Percentiles rank a stretch among this genome's conserved stretches.
Conservation (phyloP, 768 basidiomycete species). For the Stropharia rugosoannulata region DNA sequence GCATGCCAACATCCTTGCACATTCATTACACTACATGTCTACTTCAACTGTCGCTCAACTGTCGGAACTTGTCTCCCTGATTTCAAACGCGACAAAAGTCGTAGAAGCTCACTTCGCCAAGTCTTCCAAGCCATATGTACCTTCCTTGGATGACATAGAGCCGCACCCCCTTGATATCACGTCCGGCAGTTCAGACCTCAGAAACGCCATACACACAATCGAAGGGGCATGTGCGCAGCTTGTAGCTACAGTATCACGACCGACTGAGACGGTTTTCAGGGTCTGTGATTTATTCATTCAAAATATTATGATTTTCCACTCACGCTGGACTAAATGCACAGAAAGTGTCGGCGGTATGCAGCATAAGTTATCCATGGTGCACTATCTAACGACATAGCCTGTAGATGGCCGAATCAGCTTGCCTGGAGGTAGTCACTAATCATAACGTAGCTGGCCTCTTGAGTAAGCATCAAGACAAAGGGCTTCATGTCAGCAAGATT, state of each 20-base stretch:
- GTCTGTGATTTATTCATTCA: slow-evolving; percentile 10
- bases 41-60: not conserved
- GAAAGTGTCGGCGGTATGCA: slow-evolving; percentile 13
- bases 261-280: slow-evolving; percentile 23
- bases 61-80: slow-evolving; percentile 16
- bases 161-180: slow-evolving; percentile 19
- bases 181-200: slow-evolving; percentile 12
- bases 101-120: slow-evolving; percentile 22
- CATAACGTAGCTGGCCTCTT: slow-evolving; percentile 28
- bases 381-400: not conserved
- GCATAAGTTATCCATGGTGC: not conserved
- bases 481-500: slow-evolving; percentile 26
- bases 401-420: slow-evolving; percentile 19
- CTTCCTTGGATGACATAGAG: slow-evolving; percentile 19
- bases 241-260: slow-evolving; percentile 19
- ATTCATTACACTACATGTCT: not conserved
- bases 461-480: slow-evolving; percentile 19
- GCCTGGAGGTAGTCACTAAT: slow-evolving; percentile 18
- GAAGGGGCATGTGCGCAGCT: slow-evolving; percentile 30
- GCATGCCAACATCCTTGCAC: too few relatives aligned
- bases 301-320: not conserved
- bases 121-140: slow-evolving; percentile 22
- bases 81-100: slow-evolving; percentile 19
- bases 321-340: not conserved
- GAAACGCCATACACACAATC: slow-evolving; percentile 22